These are phyloP conservation scores for Corymbia calophylla DNA, from an alignment of 441 rosid genomes.

Conservation along the genomic window DNA sequence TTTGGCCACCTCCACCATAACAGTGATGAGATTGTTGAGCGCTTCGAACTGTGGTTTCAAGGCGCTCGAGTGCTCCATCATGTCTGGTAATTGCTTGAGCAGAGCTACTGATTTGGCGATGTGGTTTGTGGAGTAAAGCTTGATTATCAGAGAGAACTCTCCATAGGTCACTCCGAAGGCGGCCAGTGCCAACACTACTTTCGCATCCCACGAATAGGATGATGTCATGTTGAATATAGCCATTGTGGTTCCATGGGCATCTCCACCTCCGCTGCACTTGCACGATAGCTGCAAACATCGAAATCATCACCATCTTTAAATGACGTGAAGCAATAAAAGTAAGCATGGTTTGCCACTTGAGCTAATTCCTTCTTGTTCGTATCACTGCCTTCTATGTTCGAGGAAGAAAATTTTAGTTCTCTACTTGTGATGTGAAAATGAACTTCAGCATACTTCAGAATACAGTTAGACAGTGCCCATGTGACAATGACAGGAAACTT, in stretches of 20 bases:
- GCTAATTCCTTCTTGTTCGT: neutral
- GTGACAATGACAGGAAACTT: neutral
- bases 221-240: slow-evolving; percentile 21
- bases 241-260: slow-evolving; percentile 31
- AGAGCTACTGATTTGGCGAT: slow-evolving; percentile 30
- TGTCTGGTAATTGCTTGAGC: slow-evolving; percentile 31
- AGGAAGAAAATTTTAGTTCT: neutral
- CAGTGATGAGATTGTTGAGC: slow-evolving; percentile 21
- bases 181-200: slow-evolving; percentile 29
- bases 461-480: neutral
- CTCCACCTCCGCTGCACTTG: slow-evolving; percentile 34
- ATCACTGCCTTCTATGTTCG: neutral
- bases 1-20: slow-evolving; percentile 25
- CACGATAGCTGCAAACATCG: slow-evolving; percentile 16
- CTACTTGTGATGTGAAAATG: neutral
- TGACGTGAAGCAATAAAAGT: neutral
- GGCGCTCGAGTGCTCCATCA: slow-evolving; percentile 14
- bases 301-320: neutral
- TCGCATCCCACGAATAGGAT: slow-evolving; percentile 30
- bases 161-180: slow-evolving; percentile 33
- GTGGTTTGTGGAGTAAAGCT: slow-evolving; percentile 13
- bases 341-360: neutral
- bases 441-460: neutral
- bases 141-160: slow-evolving; percentile 27
- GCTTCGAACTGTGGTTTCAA: slow-evolving; percentile 36